A percentile compares a stretch with the other conserved stretches of the same genome.
Conservation (phyloP, 305 asterid species). For the Fraxinus ornus region DNA sequence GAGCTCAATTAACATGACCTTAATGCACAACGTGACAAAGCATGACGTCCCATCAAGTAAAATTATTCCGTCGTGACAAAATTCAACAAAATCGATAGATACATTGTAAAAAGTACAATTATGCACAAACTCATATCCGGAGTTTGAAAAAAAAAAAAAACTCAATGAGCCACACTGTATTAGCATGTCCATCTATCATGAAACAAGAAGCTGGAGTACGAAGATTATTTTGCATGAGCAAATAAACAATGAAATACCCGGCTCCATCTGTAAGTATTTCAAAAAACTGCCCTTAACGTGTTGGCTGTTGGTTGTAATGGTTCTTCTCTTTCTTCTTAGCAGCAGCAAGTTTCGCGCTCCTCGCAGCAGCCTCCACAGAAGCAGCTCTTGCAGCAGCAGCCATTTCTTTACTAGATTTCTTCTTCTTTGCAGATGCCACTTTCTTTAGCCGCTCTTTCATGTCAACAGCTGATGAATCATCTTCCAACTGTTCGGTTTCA, state of each 20-base stretch:
- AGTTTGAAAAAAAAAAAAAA: not conserved
- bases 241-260: not conserved
- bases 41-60: not conserved
- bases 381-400: slow-evolving; percentile 81
- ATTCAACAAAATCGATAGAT: not conserved
- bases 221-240: not conserved
- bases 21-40: not conserved
- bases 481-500: slow-evolving; percentile 45
- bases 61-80: not conserved
- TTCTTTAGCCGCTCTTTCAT: slow-evolving; percentile 73
- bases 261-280: slow-evolving; percentile 9
- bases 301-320: slow-evolving; percentile 88
- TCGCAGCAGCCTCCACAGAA: slow-evolving; percentile 86
- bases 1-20: not conserved
- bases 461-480: slow-evolving; percentile 56
- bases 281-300: slow-evolving; percentile 38
- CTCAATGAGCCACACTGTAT: not conserved
- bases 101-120: not conserved
- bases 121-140: not conserved
- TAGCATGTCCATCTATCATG: not conserved
- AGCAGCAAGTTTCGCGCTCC: slow-evolving; percentile 74
- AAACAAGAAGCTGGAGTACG: not conserved
- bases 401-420: slow-evolving; percentile 71
- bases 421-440: slow-evolving; percentile 68
- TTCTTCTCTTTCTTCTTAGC: slow-evolving; percentile 93